Percentiles rank a stretch among this genome's conserved stretches.
Conservation (phyloP, 2,329 filamentous ascomycete species). For the Chaetomium sp. region DNA sequence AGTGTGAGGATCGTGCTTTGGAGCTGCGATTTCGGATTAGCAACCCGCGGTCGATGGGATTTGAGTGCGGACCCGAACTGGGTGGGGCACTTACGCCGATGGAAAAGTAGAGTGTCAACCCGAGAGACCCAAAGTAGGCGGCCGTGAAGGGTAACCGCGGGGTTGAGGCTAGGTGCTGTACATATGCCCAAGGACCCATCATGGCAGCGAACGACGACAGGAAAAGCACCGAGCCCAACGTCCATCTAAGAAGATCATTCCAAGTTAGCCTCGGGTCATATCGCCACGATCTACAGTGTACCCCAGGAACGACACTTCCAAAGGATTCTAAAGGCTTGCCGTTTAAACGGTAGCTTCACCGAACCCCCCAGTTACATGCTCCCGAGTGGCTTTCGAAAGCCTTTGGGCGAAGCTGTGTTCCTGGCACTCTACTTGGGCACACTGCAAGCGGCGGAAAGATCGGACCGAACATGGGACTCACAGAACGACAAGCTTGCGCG, state of each 20-base stretch:
- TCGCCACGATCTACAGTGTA: neutral
- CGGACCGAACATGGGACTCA: slow-evolving; percentile 50
- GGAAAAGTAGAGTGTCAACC: slow-evolving; percentile 83
- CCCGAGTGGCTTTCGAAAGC: no score
- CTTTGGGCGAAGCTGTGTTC: no score
- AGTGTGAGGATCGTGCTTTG: slow-evolving; percentile 80
- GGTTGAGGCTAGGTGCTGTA: slow-evolving; percentile 76
- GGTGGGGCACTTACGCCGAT: slow-evolving; percentile 65
- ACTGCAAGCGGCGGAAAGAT: neutral
- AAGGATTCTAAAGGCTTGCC: neutral
- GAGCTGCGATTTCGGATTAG: slow-evolving; percentile 49
- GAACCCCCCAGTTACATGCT: neutral
- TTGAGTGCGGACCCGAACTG: no score
- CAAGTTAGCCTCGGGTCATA: slow-evolving; percentile 3
- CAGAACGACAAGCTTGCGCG: slow-evolving; percentile 94
- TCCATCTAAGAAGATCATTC: slow-evolving; percentile 61
- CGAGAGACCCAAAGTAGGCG: slow-evolving; percentile 90
- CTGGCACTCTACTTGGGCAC: no score
- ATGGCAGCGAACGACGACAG: slow-evolving; percentile 87
- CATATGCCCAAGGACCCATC: slow-evolving; percentile 83
- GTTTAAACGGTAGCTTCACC: neutral
- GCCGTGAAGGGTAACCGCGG: slow-evolving; percentile 86
- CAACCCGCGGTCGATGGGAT: neutral
- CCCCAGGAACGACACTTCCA: neutral
- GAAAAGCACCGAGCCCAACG: slow-evolving; percentile 84